Conservation (phyloP, 345 rosid species). For the Noccaea bulbosa region DNA sequence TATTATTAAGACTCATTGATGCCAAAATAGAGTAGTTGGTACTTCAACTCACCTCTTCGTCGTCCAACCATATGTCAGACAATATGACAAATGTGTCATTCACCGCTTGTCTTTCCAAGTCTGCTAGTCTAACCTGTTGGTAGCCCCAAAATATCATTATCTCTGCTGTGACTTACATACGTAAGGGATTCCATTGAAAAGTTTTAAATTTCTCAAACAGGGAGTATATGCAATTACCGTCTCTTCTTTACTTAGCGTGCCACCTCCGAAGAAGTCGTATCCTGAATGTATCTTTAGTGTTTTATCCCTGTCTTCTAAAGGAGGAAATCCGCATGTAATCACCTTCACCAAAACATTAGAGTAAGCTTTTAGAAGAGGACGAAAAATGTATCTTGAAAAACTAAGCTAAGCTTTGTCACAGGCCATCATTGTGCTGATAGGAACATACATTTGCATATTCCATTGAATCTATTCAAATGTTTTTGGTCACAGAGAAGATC, state of each 20-base stretch:
- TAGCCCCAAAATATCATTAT: conserved; percentile 42
- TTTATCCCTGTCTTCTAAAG: conserved; percentile 79
- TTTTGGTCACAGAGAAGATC: conserved; percentile 9
- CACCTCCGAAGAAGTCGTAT: conserved; percentile 86
- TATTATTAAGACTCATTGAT: conserved; percentile 12
- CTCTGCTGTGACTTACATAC: conserved; percentile 4
- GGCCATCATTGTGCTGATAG: not conserved
- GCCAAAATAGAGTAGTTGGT: conserved; percentile 10
- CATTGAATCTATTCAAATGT: not conserved
- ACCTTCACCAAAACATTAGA: conserved; percentile 53
- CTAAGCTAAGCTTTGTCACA: conserved; percentile 11
- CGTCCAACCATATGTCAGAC: conserved; percentile 91
- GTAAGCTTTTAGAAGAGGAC: not conserved
- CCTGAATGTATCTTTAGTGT: conserved; percentile 69
- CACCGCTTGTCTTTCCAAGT: conserved; percentile 68
- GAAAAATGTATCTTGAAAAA: conserved; percentile 1
- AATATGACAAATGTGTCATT: conserved; percentile 88
- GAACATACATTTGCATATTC: not conserved
- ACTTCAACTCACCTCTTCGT: conserved; percentile 67
- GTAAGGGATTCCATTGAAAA: conserved; percentile 7
- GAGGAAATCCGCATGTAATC: conserved; percentile 91
- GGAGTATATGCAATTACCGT: conserved; percentile 53
- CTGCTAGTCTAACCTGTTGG: conserved; percentile 62
- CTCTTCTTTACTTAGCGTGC: conserved; percentile 75
- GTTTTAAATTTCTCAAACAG: conserved; percentile 8